Evolutionary conservation across 768 basidiomycete species (phyloP).

Genomic region (Solioccasus polychromus): DNA sequence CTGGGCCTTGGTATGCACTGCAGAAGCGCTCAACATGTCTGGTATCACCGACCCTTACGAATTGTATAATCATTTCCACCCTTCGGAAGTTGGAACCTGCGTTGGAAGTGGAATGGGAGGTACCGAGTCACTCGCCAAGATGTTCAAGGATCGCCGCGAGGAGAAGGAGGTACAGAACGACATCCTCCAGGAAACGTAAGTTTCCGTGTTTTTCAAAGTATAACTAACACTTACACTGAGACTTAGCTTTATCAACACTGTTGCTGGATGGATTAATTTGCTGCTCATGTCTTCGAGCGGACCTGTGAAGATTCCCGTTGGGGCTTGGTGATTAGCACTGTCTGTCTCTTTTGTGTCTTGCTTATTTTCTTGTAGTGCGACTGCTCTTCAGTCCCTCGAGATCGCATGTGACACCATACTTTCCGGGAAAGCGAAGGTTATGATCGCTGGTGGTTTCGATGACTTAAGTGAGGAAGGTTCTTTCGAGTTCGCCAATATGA

Average conservation of each 20-base stretch:
- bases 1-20: constrained; percentile 92
- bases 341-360: background rate
- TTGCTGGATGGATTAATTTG: constrained; percentile 97
- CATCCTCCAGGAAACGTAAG: constrained; percentile 95
- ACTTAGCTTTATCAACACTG: constrained; percentile 94
- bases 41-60: constrained; percentile 99
- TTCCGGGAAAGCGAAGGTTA: constrained; percentile 96
- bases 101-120: constrained; percentile 99
- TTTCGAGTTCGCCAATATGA: constrained; percentile 99
- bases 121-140: constrained; percentile 81
- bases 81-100: constrained; percentile 91
- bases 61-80: constrained; percentile 94
- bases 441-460: constrained; percentile 99
- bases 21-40: constrained; percentile 94
- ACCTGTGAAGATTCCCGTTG: constrained; percentile 98
- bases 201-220: background rate
- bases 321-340: constrained; percentile 73
- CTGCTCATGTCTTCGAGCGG: constrained; percentile 94
- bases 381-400: constrained; percentile 95
- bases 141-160: constrained; percentile 99
- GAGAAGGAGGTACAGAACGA: constrained; percentile 99
- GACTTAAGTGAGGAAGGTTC: constrained; percentile 98
- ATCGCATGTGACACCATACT: constrained; percentile 96
- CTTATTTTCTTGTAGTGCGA: constrained; percentile 57
- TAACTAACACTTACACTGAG: constrained; percentile 6